Conservation (phyloP, 352 stramenopile genomes). For the Blastocystis sp. region DNA sequence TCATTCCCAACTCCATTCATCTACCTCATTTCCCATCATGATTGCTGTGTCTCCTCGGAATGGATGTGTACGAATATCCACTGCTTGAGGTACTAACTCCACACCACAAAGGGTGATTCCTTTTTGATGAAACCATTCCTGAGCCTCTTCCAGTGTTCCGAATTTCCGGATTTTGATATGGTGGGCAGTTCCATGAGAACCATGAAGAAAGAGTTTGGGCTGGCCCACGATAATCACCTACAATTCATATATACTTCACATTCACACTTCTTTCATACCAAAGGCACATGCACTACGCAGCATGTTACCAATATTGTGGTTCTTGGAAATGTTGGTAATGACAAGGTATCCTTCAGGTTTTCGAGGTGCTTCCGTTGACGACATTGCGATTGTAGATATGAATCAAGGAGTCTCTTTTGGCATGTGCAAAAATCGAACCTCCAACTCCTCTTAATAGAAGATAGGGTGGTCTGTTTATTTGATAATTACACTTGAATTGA, state of each 20-base stretch:
- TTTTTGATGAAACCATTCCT: constrained; percentile 48
- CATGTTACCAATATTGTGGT: constrained; percentile 80
- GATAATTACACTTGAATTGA: too few relatives aligned
- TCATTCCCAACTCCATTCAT: constrained; percentile 57
- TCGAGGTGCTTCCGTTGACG: not conserved
- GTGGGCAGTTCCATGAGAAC: constrained; percentile 64
- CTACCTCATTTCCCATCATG: constrained; percentile 87
- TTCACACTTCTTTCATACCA: constrained; percentile 73
- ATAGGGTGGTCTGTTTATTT: too few relatives aligned
- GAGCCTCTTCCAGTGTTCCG: constrained; percentile 62
- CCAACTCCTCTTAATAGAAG: not conserved
- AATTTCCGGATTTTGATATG: constrained; percentile 65
- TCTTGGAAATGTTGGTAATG: constrained; percentile 80
- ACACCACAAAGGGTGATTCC: constrained; percentile 81
- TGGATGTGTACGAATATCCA: constrained; percentile 74
- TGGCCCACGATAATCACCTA: constrained; percentile 66
- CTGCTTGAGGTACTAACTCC: constrained; percentile 80
- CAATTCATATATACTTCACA: constrained; percentile 64
- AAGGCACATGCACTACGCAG: constrained; percentile 76
- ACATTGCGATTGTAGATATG: not conserved
- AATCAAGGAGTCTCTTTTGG: not conserved
- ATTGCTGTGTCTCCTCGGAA: constrained; percentile 76
- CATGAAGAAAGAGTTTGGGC: constrained; percentile 65
- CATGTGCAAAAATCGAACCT: not conserved
- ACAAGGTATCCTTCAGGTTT: constrained; percentile 71